Evolutionary conservation across 1,284 basidiomycete species (phyloP), one percentile per base, ranked within the genome.

Genomic region (Ustilago trichophora): DNA sequence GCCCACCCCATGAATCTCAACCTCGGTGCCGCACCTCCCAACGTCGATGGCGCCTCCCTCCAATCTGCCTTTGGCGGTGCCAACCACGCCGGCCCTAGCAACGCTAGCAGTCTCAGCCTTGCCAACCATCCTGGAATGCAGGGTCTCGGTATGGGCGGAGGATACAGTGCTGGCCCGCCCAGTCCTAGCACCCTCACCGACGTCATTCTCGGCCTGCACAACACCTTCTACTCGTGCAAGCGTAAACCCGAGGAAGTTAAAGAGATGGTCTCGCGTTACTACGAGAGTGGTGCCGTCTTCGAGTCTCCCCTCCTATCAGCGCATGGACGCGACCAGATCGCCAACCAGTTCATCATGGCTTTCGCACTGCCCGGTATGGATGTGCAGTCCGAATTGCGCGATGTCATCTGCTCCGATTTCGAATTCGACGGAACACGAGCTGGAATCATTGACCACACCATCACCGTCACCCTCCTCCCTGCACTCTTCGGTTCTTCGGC

Each of bases 361-460:
- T 81, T 81, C 37, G 68, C 80, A 0, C 43, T 79, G 13, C 80
- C 80, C 8, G 77, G 77, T 15, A 64, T 80, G 56, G 77, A 81
- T 26, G 77, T 80, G 12, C 69, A 64, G 31, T 80, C 78, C 15
- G 80, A 80, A 58, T 64, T 81, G 27, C 70, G 77, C 27, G 80
- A 81, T 45, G 77, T 81, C 44, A 80, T 80, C 43, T 80, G 78
- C 65, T 74, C 70, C 38, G 80, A 81, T 47, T 81, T 81, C 52
- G 78, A 80, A 42, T 81, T 81, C 40, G 76, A 81, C 38, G 78
- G 80, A 16, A 80, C 78, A 4, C 65, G 80, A 6, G 78, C 80
- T 12, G 80, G 80, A n/a, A 80, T 81, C 64, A 80, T 81, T 41
- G 78, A 81, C 56, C 80, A 81, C 31, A 80, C 80, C 21, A 55